Percentiles rank a stretch among this genome's conserved stretches.
These are phyloP conservation scores for Abrus precatorius DNA, from an alignment of 306 rosid species.

Conservation along the genomic window DNA sequence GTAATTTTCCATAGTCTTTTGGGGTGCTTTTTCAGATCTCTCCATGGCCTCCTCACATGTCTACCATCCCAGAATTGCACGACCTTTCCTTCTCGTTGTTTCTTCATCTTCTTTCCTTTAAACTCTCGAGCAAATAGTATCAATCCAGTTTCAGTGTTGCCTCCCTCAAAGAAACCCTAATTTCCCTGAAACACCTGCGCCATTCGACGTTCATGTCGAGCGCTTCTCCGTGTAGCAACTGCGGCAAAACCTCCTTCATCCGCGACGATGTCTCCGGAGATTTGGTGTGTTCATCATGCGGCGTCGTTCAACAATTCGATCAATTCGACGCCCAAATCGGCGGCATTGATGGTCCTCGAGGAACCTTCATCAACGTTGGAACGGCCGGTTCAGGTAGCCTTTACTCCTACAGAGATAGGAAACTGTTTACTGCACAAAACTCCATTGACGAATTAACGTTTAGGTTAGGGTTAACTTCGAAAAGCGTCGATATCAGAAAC, in stretches of 20 bases:
- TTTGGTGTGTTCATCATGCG: constrained; percentile 59
- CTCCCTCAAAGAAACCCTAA: too few species aligned
- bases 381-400: constrained; percentile 62
- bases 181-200: too few species aligned
- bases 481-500: constrained; percentile 47
- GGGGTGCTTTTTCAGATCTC: too few species aligned
- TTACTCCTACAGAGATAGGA: constrained; percentile 58
- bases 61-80: too few species aligned
- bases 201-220: constrained; percentile 31
- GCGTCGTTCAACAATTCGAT: constrained; percentile 62
- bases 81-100: too few species aligned
- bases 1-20: too few species aligned
- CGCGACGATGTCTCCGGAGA: constrained; percentile 58
- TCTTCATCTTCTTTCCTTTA: too few species aligned
- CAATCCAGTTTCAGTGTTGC: too few species aligned
- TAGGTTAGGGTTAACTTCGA: constrained; percentile 59
- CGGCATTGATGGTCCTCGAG: constrained; percentile 65
- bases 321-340: constrained; percentile 62
- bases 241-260: constrained; percentile 54
- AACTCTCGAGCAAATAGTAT: too few species aligned
- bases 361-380: constrained; percentile 69
- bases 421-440: constrained; percentile 58
- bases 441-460: constrained; percentile 56
- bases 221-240: constrained; percentile 48
- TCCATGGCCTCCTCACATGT: too few species aligned